These are phyloP conservation scores for Suillus weaverae DNA, from an alignment of 768 basidiomycete genomes.

Conservation along the genomic window DNA sequence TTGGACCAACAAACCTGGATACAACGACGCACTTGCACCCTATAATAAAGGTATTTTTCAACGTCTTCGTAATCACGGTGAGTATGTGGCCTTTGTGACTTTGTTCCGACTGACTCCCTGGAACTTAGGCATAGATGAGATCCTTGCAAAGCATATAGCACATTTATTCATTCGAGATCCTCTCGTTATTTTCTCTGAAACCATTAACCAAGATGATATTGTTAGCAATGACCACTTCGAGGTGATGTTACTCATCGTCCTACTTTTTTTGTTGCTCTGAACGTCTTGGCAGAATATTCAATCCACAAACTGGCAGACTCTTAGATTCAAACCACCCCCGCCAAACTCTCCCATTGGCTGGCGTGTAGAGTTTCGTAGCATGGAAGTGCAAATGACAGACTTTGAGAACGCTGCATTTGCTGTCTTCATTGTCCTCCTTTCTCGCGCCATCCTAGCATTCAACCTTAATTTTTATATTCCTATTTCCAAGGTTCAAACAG, in stretches of 20 bases:
- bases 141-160: conserved; percentile 87
- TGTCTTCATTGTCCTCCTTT: conserved; percentile 91
- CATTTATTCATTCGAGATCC: conserved; percentile 99
- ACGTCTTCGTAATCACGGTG: conserved; percentile 73
- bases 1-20: conserved; percentile 87
- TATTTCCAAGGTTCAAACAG: conserved; percentile 77
- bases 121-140: conserved; percentile 72
- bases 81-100: conserved; percentile 18
- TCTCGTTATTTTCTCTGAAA: conserved; percentile 92
- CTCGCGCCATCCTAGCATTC: conserved; percentile 89
- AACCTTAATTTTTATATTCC: conserved; percentile 95
- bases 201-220: conserved; percentile 86
- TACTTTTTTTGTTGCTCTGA: conserved; percentile 4
- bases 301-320: conserved; percentile 99
- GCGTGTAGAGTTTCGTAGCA: conserved; percentile 97
- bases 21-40: conserved; percentile 86
- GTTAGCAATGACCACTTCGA: conserved; percentile 95
- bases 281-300: conserved; percentile 75
- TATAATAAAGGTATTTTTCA: conserved; percentile 74
- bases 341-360: conserved; percentile 91
- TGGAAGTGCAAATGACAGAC: conserved; percentile 99
- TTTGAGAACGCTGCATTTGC: conserved; percentile 98
- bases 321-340: conserved; percentile 98
- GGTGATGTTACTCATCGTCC: conserved; percentile 40
- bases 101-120: not conserved